A percentile compares a stretch with the other conserved stretches of the same genome.
Evolutionary conservation across 2,329 filamentous ascomycete genomes (phyloP).

Genomic region (Penicillium sp.): DNA sequence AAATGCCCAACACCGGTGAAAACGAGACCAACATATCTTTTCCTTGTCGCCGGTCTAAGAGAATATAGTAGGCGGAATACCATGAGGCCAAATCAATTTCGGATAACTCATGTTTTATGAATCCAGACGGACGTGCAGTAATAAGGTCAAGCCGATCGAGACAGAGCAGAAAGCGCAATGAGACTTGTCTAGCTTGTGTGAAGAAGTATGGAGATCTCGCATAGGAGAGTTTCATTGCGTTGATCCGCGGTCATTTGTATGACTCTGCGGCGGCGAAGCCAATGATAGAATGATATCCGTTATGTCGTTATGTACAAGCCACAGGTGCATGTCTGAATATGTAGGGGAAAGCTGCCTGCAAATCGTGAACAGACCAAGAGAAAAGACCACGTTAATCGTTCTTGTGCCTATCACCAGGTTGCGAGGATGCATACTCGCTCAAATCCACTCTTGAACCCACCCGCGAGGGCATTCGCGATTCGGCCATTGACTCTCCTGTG

Average conservation of each 20-base stretch:
- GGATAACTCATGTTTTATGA: too few species aligned
- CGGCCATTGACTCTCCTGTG: constrained; percentile 26
- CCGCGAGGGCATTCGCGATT: constrained; percentile 20
- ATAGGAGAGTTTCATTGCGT: too few species aligned
- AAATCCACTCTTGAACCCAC: constrained; percentile 20
- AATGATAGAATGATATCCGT: background rate
- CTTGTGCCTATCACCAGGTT: constrained; percentile 26
- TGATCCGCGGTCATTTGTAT: background rate
- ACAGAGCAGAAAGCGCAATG: too few species aligned
- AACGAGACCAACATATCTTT: too few species aligned
- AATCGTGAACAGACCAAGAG: background rate
- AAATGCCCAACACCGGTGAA: too few species aligned
- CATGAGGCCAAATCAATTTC: too few species aligned
- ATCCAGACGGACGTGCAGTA: too few species aligned
- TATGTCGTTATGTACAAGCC: background rate
- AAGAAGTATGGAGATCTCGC: too few species aligned
- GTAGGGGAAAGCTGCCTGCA: background rate
- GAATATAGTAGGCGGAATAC: too few species aligned
- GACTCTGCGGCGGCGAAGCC: background rate
- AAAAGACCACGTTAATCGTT: constrained; percentile 17
- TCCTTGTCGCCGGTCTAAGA: too few species aligned
- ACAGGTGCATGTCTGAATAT: background rate
- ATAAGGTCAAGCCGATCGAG: too few species aligned
- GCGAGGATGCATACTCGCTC: constrained; percentile 21
- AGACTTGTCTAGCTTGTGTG: too few species aligned